Evolutionary conservation across 495 filamentous ascomycete genomes (phyloP).

Genomic region (Neurospora tetraspora): DNA sequence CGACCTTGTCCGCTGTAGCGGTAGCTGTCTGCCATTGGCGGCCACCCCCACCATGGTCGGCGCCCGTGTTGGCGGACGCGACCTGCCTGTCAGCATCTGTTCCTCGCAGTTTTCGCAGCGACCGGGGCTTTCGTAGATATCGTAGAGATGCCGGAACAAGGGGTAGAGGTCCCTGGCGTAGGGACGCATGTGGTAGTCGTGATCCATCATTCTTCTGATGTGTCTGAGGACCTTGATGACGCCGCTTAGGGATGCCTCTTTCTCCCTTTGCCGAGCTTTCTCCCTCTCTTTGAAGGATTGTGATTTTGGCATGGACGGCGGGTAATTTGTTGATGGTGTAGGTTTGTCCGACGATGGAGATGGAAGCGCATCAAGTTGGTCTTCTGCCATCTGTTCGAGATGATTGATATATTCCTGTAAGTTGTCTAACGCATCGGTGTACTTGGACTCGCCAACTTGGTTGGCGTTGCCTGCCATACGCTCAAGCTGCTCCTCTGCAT

Average conservation of each 20-base stretch:
- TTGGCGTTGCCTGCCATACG: background rate
- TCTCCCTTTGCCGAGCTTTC: background rate
- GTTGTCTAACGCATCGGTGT: constrained; percentile 14
- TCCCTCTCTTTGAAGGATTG: background rate
- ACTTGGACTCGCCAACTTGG: constrained; percentile 13
- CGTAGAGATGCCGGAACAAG: constrained; percentile 19
- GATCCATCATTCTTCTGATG: constrained; percentile 23
- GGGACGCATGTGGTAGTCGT: constrained; percentile 9
- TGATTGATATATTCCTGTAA: constrained; percentile 12
- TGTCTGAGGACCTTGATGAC: constrained; percentile 13
- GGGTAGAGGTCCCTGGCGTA: constrained; percentile 21
- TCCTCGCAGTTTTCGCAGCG: constrained; percentile 19
- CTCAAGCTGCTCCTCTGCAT: constrained; percentile 18
- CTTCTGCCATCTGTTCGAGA: constrained; percentile 9
- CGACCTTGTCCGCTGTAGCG: background rate
- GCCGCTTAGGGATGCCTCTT: constrained; percentile 10
- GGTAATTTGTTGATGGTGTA: background rate
- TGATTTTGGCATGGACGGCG: background rate
- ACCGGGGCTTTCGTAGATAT: constrained; percentile 13
- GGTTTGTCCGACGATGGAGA: background rate
- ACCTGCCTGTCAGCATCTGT: constrained; percentile 12
- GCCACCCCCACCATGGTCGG: background rate
- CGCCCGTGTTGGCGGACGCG: constrained; percentile 1
- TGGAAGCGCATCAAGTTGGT: constrained; percentile 3
- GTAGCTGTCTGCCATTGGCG: background rate